A percentile compares a stretch with the other conserved stretches of the same genome.
Evolutionary conservation across 2,329 filamentous ascomycete species (phyloP).

Genomic region (Monosporascus cannonballus): DNA sequence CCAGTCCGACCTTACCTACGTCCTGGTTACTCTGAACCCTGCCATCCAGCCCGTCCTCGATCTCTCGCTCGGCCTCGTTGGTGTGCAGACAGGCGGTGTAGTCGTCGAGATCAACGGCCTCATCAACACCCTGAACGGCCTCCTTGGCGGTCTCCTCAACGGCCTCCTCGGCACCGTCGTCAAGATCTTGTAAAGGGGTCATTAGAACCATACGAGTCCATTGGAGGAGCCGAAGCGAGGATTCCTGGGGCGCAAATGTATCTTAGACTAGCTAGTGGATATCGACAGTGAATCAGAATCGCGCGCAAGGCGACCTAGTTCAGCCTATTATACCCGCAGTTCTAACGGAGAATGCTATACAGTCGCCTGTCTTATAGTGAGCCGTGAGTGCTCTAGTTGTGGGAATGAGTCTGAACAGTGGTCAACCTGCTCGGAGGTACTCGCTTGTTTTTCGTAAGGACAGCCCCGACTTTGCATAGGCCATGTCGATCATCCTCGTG

Average conservation of each 20-base stretch:
- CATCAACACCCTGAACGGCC: slow-evolving; percentile 11
- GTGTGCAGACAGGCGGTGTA: slow-evolving; percentile 9
- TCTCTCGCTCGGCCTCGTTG: slow-evolving; percentile 15
- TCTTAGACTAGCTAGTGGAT: slow-evolving; percentile 18
- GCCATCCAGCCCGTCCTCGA: slow-evolving; percentile 18
- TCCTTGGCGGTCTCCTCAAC: slow-evolving; percentile 11
- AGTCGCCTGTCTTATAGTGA: too few species aligned
- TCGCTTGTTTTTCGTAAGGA: slow-evolving; percentile 20
- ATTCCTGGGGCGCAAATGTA: slow-evolving; percentile 9
- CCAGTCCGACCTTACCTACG: slow-evolving; percentile 22
- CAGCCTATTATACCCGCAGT: slow-evolving; percentile 1
- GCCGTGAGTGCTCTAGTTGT: too few species aligned
- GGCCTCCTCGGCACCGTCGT: slow-evolving; percentile 7
- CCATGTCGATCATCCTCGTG: slow-evolving; percentile 34
- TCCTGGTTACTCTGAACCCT: slow-evolving; percentile 15
- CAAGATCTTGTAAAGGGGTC: slow-evolving; percentile 3
- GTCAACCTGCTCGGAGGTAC: background rate
- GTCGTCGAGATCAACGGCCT: slow-evolving; percentile 13
- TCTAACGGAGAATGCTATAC: too few species aligned
- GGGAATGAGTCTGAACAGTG: too few species aligned
- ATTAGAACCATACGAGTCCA: slow-evolving; percentile 1
- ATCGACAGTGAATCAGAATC: slow-evolving; percentile 11
- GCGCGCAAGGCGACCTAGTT: slow-evolving; percentile 11
- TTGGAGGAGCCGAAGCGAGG: slow-evolving; percentile 9
- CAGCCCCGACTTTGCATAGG: slow-evolving; percentile 30